Conservation (phyloP, 2,329 filamentous ascomycete species). For the Basipetospora sp. region DNA sequence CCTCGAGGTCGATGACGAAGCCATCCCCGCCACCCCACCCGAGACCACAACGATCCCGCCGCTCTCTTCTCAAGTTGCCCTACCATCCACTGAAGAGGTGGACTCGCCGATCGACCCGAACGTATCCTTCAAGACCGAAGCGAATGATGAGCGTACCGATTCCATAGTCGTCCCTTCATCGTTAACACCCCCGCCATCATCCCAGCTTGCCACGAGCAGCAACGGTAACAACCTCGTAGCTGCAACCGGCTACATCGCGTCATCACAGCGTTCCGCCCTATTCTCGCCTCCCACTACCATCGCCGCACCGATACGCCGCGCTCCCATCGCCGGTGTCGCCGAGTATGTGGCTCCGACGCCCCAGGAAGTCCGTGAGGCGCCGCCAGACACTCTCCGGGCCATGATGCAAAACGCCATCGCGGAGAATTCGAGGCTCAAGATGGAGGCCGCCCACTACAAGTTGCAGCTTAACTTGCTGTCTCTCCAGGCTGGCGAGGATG, state of each 20-base stretch:
- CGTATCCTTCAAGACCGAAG: constrained; percentile 35
- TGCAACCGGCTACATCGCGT: constrained; percentile 8
- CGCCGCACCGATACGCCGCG: constrained; percentile 3
- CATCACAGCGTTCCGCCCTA: constrained; percentile 31
- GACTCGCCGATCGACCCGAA: constrained; percentile 36
- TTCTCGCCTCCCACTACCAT: constrained; percentile 34
- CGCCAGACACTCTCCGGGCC: constrained; percentile 38
- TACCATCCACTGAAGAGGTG: constrained; percentile 43
- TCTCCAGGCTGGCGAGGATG: constrained; percentile 70
- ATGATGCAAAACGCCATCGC: constrained; percentile 41
- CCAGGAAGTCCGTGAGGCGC: constrained; percentile 36
- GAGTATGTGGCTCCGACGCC: constrained; percentile 34
- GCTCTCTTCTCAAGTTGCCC: constrained; percentile 33
- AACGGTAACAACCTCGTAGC: constrained; percentile 14
- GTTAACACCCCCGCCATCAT: constrained; percentile 7
- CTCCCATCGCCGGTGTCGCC: constrained; percentile 12
- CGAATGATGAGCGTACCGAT: constrained; percentile 42
- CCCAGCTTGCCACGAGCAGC: not conserved
- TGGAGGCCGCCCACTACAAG: constrained; percentile 79
- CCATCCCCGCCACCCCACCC: constrained; percentile 5
- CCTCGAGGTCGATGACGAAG: constrained; percentile 2
- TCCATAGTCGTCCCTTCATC: constrained; percentile 37
- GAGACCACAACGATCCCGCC: not conserved
- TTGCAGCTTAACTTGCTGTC: constrained; percentile 74
- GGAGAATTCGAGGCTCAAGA: constrained; percentile 50